Evolutionary conservation across 176 grass and related monocot genomes (phyloP), one percentile per base, ranked within the genome.

Genomic region (Ampelocalamus luodianensis): DNA sequence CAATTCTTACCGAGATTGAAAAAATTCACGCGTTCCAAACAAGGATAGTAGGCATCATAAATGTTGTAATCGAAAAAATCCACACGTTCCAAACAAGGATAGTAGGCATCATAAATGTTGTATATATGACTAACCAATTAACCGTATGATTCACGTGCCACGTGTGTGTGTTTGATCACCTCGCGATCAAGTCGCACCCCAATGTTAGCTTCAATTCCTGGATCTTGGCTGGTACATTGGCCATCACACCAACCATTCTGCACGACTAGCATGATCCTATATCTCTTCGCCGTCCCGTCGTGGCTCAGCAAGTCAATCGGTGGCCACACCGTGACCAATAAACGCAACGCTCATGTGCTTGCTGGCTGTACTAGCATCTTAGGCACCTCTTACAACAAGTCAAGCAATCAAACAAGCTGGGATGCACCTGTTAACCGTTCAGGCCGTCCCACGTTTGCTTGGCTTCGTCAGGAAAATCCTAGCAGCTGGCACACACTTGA

Each of bases 401-500:
- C 63, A 69, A 36, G 65, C 39, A 76, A 75, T 26, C 32, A 24
- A 17, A 22, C 26, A 56, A 16, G n/a, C 8, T 40, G 65, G 3
- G 34, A 20, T 20, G 36, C 10, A 1, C 34, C 15, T 2, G 29
- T 0, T 4, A 5, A 51, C 50, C 48, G 16, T 18, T 53, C 7
- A 38, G 9, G 22, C 14, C 8, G 20, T 13, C 49, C 49, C 78
- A 87, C 51, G 26, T 76, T 58, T 50, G 71, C 63, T 62, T 24
- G 10, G 50, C 29, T 42, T 74, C 68, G 87, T 84, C 37, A 29
- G 24, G n/a, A 45, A 8, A 29, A 43, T 8, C 37, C 77, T 24
- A 51, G 63, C 65, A 51, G 63, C 65, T 66, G 64, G 63, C 36
- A 27, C 62, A 6, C 62, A 6, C 13, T 66, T 66, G 59, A 83